Percentiles rank a stretch among this genome's conserved stretches.
phyloP scores from a whole-genome alignment of 2,329 filamentous ascomycete species.

The Cordyceps cicadae region DNA sequence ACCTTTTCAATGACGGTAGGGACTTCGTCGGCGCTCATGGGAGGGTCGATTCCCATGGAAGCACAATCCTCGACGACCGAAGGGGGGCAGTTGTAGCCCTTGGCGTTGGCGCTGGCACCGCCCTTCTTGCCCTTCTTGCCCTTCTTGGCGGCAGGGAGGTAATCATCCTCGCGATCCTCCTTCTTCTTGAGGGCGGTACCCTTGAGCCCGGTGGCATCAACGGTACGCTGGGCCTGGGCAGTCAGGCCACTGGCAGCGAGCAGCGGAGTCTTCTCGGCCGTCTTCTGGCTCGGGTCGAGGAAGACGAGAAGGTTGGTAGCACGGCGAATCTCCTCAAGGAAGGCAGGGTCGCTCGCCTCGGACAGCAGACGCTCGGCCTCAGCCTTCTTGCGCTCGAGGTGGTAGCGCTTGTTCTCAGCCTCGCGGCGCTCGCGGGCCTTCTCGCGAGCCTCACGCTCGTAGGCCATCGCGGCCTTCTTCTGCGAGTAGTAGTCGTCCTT shows the following conservation, averaged over 20 bases:
- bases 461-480: slow-evolving; percentile 74
- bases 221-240: slow-evolving; percentile 71
- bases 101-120: slow-evolving; percentile 37
- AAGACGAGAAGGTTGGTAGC: slow-evolving; percentile 77
- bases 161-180: slow-evolving; percentile 80
- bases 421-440: slow-evolving; percentile 68
- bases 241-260: slow-evolving; percentile 64
- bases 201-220: slow-evolving; percentile 78
- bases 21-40: slow-evolving; percentile 77
- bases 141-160: slow-evolving; percentile 71
- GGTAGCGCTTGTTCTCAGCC: slow-evolving; percentile 67
- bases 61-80: slow-evolving; percentile 86
- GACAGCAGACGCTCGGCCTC: slow-evolving; percentile 68
- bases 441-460: slow-evolving; percentile 75
- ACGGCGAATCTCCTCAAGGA: slow-evolving; percentile 83
- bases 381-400: slow-evolving; percentile 66
- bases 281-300: slow-evolving; percentile 67
- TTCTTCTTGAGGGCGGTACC: slow-evolving; percentile 78
- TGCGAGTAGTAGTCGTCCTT: slow-evolving; percentile 82
- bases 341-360: slow-evolving; percentile 79
- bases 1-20: slow-evolving; percentile 76
- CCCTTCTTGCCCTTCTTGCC: slow-evolving; percentile 77
- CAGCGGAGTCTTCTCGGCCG: slow-evolving; percentile 56
- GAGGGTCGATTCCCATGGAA: slow-evolving; percentile 77
- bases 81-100: slow-evolving; percentile 73